Evolutionary conservation across 176 grass and related monocot species (phyloP).

Genomic region (Cocos nucifera): DNA sequence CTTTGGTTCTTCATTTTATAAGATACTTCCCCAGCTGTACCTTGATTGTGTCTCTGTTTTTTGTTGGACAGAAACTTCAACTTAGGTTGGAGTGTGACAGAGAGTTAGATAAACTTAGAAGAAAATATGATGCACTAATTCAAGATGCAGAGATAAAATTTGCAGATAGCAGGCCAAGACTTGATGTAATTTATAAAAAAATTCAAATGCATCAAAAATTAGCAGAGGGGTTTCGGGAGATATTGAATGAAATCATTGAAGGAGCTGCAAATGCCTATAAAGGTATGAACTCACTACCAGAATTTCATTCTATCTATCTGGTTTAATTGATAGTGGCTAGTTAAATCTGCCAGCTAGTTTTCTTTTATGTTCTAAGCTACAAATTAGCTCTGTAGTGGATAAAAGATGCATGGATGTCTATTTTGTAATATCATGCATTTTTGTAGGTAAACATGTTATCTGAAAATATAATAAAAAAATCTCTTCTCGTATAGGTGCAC

Average conservation of each 20-base stretch:
- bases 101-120: conserved; percentile 30
- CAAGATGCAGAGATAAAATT: conserved; percentile 27
- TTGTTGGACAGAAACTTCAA: conserved; percentile 24
- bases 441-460: too few relatives aligned
- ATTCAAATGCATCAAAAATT: conserved; percentile 38
- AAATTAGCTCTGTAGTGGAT: too few relatives aligned
- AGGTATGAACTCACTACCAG: conserved; percentile 18
- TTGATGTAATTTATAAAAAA: conserved; percentile 24
- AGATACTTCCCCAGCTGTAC: conserved; percentile 8
- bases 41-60: not conserved
- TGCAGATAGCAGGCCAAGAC: conserved; percentile 16
- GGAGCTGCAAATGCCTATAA: conserved; percentile 15
- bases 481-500: too few relatives aligned
- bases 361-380: too few relatives aligned
- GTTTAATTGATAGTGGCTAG: not conserved
- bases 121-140: conserved; percentile 30
- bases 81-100: conserved; percentile 21
- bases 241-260: conserved; percentile 12
- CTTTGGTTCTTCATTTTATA: conserved; percentile 13
- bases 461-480: too few relatives aligned
- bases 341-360: too few relatives aligned
- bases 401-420: too few relatives aligned
- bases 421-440: too few relatives aligned
- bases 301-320: not conserved
- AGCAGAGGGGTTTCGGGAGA: conserved; percentile 24